phyloP scores from a whole-genome alignment of 2,329 filamentous ascomycete species.

The Aspergillus fumigatus region DNA sequence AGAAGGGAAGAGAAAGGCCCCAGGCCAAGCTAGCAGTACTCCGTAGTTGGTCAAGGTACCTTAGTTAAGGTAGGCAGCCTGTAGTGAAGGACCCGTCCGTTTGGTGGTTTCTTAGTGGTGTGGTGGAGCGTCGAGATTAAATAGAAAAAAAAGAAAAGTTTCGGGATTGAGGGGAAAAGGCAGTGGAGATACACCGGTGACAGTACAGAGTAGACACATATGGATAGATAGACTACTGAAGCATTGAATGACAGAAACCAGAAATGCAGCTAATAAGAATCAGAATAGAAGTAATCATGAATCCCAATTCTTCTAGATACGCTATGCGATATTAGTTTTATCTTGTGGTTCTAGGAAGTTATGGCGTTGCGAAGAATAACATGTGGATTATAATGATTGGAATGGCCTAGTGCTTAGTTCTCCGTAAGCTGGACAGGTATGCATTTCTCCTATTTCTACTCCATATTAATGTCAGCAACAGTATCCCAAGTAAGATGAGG shows the following conservation, averaged over 20 bases:
- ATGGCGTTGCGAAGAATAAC: too few relatives aligned
- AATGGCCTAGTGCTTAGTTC: too few relatives aligned
- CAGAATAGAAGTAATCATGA: background rate
- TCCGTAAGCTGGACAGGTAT: too few relatives aligned
- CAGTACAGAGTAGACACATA: background rate
- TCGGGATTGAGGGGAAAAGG: conserved; percentile 15
- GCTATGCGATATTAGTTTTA: too few relatives aligned
- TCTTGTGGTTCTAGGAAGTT: too few relatives aligned
- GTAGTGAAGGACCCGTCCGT: conserved; percentile 14
- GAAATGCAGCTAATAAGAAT: background rate
- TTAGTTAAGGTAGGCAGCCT: conserved; percentile 4
- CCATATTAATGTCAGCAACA: too few relatives aligned
- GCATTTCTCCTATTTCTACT: too few relatives aligned
- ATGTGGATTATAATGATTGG: too few relatives aligned
- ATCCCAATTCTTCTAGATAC: background rate
- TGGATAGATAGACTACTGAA: background rate
- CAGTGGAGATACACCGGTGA: background rate
- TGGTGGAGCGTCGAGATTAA: conserved; percentile 29
- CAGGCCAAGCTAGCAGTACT: background rate
- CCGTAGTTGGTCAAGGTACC: background rate
- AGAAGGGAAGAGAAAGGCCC: conserved; percentile 21
- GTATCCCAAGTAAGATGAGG: too few relatives aligned
- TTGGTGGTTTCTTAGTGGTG: conserved; percentile 10
- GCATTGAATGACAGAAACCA: background rate
- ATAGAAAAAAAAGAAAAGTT: conserved; percentile 23